Evolutionary conservation across 148 eudicot genomes (phyloP).

Genomic region (Chenopodium album): DNA sequence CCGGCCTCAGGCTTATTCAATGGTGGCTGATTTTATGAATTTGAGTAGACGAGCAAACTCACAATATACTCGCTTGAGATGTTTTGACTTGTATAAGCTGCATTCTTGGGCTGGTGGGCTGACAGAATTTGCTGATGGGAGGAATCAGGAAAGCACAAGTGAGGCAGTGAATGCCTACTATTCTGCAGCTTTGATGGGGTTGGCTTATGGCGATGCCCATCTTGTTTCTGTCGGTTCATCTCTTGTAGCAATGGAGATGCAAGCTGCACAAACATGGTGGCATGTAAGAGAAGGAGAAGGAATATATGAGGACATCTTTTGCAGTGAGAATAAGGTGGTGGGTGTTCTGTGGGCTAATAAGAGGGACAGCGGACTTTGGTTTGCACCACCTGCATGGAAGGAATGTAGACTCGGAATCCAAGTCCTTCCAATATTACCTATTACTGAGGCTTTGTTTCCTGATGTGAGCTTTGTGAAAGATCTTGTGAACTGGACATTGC

Average conservation of each 20-base stretch:
- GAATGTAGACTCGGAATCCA: conserved; percentile 90
- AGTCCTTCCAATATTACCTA: conserved; percentile 65
- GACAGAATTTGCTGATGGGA: conserved; percentile 82
- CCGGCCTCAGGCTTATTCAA: conserved; percentile 69
- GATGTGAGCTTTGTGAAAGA: conserved; percentile 54
- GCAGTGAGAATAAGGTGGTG: conserved; percentile 52
- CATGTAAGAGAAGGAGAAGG: conserved; percentile 58
- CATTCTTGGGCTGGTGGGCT: conserved; percentile 98
- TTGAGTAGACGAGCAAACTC: conserved; percentile 49
- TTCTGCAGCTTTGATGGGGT: conserved; percentile 86
- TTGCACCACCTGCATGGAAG: conserved; percentile 74
- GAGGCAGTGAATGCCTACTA: conserved; percentile 90
- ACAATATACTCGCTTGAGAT: conserved; percentile 61
- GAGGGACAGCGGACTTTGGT: conserved; percentile 84
- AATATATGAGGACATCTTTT: conserved; percentile 55
- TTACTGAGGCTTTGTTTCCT: conserved; percentile 64
- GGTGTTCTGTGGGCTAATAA: conserved; percentile 84
- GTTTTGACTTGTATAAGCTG: conserved; percentile 83
- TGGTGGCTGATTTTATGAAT: conserved; percentile 86
- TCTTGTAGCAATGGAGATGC: conserved; percentile 67
- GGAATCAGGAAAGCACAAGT: conserved; percentile 86
- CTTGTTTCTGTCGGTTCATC: conserved; percentile 69
- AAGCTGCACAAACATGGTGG: conserved; percentile 86
- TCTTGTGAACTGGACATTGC: conserved; percentile 70
- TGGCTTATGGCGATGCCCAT: conserved; percentile 81